Evolutionary conservation across 768 basidiomycete genomes (phyloP).

Genomic region (Mycena epipterygia): DNA sequence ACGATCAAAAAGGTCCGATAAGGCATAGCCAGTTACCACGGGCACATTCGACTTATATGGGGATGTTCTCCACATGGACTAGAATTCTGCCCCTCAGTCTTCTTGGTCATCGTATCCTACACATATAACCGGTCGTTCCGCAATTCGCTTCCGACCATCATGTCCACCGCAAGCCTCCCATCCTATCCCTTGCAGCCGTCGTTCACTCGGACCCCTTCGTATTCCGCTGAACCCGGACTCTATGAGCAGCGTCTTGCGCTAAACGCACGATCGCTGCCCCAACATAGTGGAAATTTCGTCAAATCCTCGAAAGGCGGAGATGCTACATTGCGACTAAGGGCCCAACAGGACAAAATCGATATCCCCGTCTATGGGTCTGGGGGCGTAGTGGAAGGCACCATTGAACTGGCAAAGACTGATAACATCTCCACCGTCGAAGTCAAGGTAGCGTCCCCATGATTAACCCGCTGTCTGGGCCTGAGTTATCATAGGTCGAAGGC

Average conservation of each 20-base stretch:
- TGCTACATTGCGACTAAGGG: conserved; percentile 62
- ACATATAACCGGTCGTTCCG: conserved; percentile 3
- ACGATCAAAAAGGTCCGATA: too few species aligned
- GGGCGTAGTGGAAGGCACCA: conserved; percentile 65
- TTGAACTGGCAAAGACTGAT: conserved; percentile 69
- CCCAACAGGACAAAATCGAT: conserved; percentile 63
- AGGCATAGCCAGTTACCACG: too few species aligned
- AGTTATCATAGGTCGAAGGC: conserved; percentile 68
- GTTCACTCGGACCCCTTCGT: conserved; percentile 58
- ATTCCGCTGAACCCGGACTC: conserved; percentile 66
- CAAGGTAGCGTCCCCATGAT: conserved; percentile 57
- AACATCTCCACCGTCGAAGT: conserved; percentile 73
- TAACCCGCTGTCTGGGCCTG: conserved; percentile 5
- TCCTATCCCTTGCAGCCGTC: conserved; percentile 57
- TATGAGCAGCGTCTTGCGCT: conserved; percentile 69
- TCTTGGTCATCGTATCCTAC: conserved; percentile 19
- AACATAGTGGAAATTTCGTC: conserved; percentile 64
- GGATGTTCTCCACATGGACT: conserved; percentile 6
- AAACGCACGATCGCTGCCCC: conserved; percentile 52
- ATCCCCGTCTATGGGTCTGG: conserved; percentile 73
- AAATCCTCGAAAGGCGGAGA: conserved; percentile 72
- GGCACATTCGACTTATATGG: too few species aligned
- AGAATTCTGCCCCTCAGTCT: neutral
- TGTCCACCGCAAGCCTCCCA: conserved; percentile 71
- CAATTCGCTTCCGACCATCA: conserved; percentile 39